Evolutionary conservation across 495 filamentous ascomycete species (phyloP).

Genomic region (Penicillium pancosmium): DNA sequence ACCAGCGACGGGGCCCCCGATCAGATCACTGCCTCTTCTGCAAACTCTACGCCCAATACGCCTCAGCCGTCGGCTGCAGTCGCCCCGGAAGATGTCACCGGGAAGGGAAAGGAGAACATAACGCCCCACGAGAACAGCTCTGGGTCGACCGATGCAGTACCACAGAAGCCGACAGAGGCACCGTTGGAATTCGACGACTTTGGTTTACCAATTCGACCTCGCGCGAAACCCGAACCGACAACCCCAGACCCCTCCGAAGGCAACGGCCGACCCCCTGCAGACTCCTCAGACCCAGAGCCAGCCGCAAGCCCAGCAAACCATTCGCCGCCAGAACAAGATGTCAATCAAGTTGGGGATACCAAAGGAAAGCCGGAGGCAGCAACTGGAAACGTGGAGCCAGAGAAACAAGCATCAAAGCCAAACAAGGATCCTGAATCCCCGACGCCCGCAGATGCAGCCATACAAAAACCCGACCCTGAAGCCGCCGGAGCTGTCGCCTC

Average conservation of each 20-base stretch:
- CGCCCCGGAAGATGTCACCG: slow-evolving; percentile 15
- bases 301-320: slow-evolving; percentile 5
- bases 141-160: not conserved
- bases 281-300: slow-evolving; percentile 21
- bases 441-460: slow-evolving; percentile 5
- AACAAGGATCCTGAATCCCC: slow-evolving; percentile 8
- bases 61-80: slow-evolving; percentile 12
- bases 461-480: slow-evolving; percentile 19
- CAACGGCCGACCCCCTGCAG: slow-evolving; percentile 27
- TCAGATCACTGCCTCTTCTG: slow-evolving; percentile 9
- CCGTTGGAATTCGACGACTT: slow-evolving; percentile 46
- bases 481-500: slow-evolving; percentile 8
- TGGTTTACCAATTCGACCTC: slow-evolving; percentile 46
- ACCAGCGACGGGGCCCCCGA: slow-evolving; percentile 25
- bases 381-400: slow-evolving; percentile 4
- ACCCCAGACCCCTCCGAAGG: slow-evolving; percentile 22
- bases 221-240: slow-evolving; percentile 20
- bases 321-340: slow-evolving; percentile 12
- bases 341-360: not conserved
- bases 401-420: slow-evolving; percentile 7
- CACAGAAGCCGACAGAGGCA: slow-evolving; percentile 23
- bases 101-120: slow-evolving; percentile 24
- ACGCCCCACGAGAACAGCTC: slow-evolving; percentile 5
- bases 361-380: slow-evolving; percentile 1
- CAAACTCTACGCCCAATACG: slow-evolving; percentile 16